Evolutionary conservation across 176 grass and related monocot species (phyloP).

Genomic region (Eragrostis curvula): DNA sequence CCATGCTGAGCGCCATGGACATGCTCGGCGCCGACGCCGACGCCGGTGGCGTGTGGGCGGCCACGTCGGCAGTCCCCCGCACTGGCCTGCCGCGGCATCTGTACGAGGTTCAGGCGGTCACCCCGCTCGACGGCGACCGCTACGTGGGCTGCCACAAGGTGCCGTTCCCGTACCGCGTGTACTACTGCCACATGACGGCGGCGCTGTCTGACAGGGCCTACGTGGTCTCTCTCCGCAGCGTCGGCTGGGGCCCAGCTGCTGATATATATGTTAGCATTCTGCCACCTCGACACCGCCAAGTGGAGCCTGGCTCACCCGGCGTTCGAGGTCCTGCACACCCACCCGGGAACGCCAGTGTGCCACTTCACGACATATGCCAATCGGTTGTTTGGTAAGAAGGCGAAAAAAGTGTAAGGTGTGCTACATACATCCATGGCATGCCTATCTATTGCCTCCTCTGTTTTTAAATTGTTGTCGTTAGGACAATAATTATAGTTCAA

Average conservation of each 20-base stretch:
- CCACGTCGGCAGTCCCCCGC: not conserved
- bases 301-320: slow-evolving; percentile 21
- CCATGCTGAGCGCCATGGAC: not conserved
- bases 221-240: not conserved
- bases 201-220: not conserved
- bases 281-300: slow-evolving; percentile 12
- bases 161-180: not conserved
- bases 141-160: not conserved
- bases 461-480: too few relatives aligned
- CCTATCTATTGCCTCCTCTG: too few relatives aligned
- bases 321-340: not conserved
- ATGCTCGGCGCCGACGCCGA: not conserved
- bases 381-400: not conserved
- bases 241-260: not conserved
- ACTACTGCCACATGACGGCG: not conserved
- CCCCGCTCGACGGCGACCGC: not conserved
- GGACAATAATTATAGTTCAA: too few relatives aligned
- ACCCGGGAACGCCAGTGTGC: not conserved
- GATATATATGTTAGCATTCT: not conserved
- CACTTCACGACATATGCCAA: slow-evolving; percentile 20
- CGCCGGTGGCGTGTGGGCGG: not conserved
- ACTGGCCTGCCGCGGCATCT: not conserved
- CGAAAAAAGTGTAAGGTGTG: not conserved
- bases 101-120: not conserved
- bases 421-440: too few relatives aligned